These are phyloP conservation scores for Backusella tuberculispora DNA, from an alignment of 192 early-diverging fungal genomes.

Conservation along the genomic window DNA sequence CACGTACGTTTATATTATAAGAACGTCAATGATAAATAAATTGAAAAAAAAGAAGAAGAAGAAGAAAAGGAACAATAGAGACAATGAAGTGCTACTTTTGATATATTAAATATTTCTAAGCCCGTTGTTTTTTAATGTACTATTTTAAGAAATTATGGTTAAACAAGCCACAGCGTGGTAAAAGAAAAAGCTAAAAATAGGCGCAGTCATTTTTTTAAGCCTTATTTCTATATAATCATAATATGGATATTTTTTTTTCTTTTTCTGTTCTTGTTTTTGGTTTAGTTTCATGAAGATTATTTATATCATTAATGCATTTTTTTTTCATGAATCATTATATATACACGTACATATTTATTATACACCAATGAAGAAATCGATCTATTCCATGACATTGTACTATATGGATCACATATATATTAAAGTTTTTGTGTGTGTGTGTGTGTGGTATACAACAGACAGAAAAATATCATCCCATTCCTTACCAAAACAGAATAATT, in stretches of 20 bases:
- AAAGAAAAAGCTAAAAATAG: slow-evolving; percentile 8
- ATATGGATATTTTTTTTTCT: neutral
- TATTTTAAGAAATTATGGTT: neutral
- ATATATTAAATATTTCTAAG: slow-evolving; percentile 7
- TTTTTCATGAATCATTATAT: too few relatives aligned
- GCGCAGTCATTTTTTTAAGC: neutral
- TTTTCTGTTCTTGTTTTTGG: neutral
- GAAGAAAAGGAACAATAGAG: neutral
- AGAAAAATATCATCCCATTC: too few relatives aligned
- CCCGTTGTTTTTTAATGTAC: neutral
- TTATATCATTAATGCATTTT: neutral
- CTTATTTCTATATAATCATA: neutral
- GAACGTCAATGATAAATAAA: neutral
- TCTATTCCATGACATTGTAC: too few relatives aligned
- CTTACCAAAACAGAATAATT: too few relatives aligned
- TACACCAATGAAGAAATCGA: too few relatives aligned
- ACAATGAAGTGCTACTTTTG: neutral
- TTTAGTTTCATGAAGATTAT: neutral
- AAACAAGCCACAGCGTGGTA: slow-evolving; percentile 11
- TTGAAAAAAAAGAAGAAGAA: neutral
- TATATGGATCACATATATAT: too few relatives aligned
- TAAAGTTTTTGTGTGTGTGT: too few relatives aligned
- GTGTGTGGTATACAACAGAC: too few relatives aligned
- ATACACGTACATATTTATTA: too few relatives aligned
- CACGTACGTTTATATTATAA: neutral